Base-by-base conservation (phyloP, 768 basidiomycete species). In the Suillus spraguei region DNA sequence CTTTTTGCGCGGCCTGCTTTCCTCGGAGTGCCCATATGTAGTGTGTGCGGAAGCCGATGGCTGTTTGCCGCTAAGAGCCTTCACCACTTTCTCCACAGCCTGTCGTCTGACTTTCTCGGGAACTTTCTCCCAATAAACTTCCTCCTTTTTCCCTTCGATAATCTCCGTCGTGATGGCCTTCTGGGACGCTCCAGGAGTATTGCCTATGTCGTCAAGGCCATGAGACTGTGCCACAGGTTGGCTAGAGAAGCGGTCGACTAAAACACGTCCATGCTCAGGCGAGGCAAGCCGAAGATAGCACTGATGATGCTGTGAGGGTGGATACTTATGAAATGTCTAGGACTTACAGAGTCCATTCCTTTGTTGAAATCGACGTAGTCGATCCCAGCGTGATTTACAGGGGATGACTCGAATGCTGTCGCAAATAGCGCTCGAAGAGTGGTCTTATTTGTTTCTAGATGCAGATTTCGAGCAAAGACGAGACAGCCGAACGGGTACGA, bases 301-400 rank as follows among this genome's bases (percentile, higher is more conserved):
- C 91, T 94, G 65, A 16, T n/a, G 10, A 47, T 9, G 33, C 8
- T 28, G 8, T 55, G 9, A 59, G 52, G 3, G 16, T 11, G 24
- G 9, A 11, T 20, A 16, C 42, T 33, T 16, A 32, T 22, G 7
- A n/a, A 14, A 35, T 2, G 5, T 2, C 24, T 10, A 56, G 65
- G 46, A 55, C 86, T 53, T 68, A 92, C 92, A 20, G 83, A 81
- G 65, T 91, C 87, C 81, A 90, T 86, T 17, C 90, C 88, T 71
- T 92, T 94, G 66, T 72, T 86, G 72, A 85, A 94, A 74, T 94
- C 92, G 20, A 94, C 83, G 61, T 95, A 95, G 69, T 94, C 90
- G 35, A 94, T 72, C 2, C 80, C 84, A 8, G 76, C 74, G 17
- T 60, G 33, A 64, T 39, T 56, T 22, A 47, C 41, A 52, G 8